Base-by-base conservation (phyloP, 2,329 filamentous ascomycete species). In the Clathrospora elynae region DNA sequence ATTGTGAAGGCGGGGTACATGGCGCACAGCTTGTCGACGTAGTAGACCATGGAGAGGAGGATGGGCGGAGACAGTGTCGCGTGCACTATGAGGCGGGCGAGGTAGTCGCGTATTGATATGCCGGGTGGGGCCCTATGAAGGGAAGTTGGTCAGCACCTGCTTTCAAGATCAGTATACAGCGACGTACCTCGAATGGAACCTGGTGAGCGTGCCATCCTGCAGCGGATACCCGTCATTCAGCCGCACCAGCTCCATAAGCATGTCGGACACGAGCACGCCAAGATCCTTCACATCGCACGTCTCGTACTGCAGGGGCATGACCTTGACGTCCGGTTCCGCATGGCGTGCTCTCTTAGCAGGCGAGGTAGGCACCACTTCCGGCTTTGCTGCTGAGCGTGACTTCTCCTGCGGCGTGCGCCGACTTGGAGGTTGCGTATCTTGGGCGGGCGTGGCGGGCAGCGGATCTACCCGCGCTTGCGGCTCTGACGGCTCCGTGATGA, bases 1-100 rank as follows among this genome's bases (percentile, higher is more conserved):
- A 99, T 95, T 18, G 91, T 96, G 70, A 99, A 99, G 32, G 92
- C 88, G 3, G 89, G 87, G 67, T 96, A 99, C 46, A 95, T 78
- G 8, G 88, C 86, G 71, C 92, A 99, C 14, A 99, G 80, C 20
- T 90, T 86, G 73, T 99, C 93, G 62, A 99, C 97, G 64, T 97
- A 99, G 67, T 95, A 99, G 43, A 99, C 93, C 90, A 99, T 97
- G 58, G 91, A 93, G 23, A 99, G 82, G n/a, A 99, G 79, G 35
- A 99, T 86, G 1, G 93, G 92, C 9, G 93, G 91, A 5, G 90
- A 90, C 3, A 99, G 79, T 0, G 92, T 96, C 17, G 93, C 93
- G 68, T 99, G 93, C 46, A 90, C 90, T 16, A 95, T 93, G 44
- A 99, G 78, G 51, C 93, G 86, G 62, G 93, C 88, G 23, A 99